Percentiles rank a stretch among this genome's conserved stretches.
Conservation (phyloP, 345 rosid species). For the Pistacia vera region DNA sequence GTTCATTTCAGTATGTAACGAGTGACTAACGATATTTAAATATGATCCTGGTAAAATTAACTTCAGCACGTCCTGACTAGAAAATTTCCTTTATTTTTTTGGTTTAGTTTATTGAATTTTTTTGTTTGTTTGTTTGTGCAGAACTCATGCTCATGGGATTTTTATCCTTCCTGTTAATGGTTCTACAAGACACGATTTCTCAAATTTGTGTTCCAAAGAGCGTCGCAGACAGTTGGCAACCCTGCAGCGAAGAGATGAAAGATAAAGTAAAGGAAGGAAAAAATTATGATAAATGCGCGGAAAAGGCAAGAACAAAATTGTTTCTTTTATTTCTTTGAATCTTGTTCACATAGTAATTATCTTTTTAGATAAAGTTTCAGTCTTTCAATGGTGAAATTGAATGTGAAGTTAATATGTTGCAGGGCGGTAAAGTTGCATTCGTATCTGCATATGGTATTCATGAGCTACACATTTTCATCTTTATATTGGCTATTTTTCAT, state of each 20-base stretch:
- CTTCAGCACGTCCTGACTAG: too few relatives aligned
- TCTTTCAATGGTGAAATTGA: too few relatives aligned
- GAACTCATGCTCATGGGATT: slow-evolving; percentile 84
- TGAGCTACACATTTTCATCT: slow-evolving; percentile 82
- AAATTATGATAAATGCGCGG: slow-evolving; percentile 40
- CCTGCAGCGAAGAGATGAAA: slow-evolving; percentile 32
- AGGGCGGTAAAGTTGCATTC: slow-evolving; percentile 63
- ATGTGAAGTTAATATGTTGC: slow-evolving; percentile 18
- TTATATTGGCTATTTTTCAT: slow-evolving; percentile 81
- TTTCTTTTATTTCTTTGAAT: neutral
- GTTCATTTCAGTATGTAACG: too few relatives aligned
- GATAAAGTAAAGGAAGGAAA: neutral
- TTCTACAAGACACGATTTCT: slow-evolving; percentile 46
- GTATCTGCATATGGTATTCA: slow-evolving; percentile 77
- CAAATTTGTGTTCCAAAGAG: slow-evolving; percentile 45
- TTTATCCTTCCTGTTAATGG: slow-evolving; percentile 66
- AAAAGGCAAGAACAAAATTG: slow-evolving; percentile 30
- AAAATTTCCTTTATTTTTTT: neutral
- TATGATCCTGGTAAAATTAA: neutral
- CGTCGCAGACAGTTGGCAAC: slow-evolving; percentile 68
- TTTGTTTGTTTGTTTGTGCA: slow-evolving; percentile 20
- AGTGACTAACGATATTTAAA: neutral
- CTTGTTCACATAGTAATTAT: neutral
- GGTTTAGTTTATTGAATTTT: neutral
- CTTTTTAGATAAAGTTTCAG: too few relatives aligned